Percentiles rank a stretch among this genome's conserved stretches.
Conservation (phyloP, 2,329 filamentous ascomycete genomes). For the Xylogone sp. region DNA sequence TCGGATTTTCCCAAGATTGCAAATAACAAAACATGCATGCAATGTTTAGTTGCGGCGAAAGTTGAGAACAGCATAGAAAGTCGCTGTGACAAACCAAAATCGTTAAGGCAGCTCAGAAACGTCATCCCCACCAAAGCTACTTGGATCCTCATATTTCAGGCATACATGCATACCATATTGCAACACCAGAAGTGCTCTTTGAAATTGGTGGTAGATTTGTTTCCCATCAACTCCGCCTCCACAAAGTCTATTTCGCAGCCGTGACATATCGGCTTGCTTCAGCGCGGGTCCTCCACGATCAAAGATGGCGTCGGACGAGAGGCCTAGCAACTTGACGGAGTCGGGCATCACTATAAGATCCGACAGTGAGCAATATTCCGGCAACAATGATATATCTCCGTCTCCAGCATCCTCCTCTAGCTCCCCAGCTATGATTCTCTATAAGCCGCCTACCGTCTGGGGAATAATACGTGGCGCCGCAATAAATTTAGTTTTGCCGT, state of each 20-base stretch:
- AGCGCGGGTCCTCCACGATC: not conserved
- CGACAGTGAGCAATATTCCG: slow-evolving; percentile 80
- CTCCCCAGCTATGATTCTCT: slow-evolving; percentile 73
- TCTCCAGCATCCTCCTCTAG: slow-evolving; percentile 58
- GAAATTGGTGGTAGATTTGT: not conserved
- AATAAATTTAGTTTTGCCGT: slow-evolving; percentile 93
- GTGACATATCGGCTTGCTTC: not conserved
- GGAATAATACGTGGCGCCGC: slow-evolving; percentile 80
- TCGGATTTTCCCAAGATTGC: slow-evolving; percentile 14
- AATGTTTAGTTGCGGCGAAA: not conserved
- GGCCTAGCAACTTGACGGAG: slow-evolving; percentile 56
- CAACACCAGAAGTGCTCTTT: too few species aligned
- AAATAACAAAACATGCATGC: not conserved
- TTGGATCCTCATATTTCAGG: not conserved
- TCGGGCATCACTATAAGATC: slow-evolving; percentile 75
- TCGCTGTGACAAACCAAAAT: not conserved
- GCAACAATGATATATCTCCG: slow-evolving; percentile 49
- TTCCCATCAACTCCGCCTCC: not conserved
- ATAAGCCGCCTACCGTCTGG: slow-evolving; percentile 86
- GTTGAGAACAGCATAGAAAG: not conserved
- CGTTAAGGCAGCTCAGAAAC: slow-evolving; percentile 14
- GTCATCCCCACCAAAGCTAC: slow-evolving; percentile 7
- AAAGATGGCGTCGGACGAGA: slow-evolving; percentile 51
- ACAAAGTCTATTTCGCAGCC: not conserved
- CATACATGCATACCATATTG: not conserved